Percentiles rank a stretch among this genome's conserved stretches.
phyloP scores from a whole-genome alignment of 306 rosid species.

The Quercus parvula region DNA sequence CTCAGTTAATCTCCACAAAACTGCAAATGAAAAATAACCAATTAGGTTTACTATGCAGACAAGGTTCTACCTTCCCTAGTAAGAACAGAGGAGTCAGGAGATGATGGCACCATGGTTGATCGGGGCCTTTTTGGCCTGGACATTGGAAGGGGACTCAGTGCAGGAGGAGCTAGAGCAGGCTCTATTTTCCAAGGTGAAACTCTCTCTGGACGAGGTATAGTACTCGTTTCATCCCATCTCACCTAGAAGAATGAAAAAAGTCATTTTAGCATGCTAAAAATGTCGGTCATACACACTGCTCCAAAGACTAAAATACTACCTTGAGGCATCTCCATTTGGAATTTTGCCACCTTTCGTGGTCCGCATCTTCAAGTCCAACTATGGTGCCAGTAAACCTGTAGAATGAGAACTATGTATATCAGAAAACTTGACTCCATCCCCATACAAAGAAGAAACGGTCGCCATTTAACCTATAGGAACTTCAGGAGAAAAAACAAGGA shows the following conservation, averaged over 20 bases:
- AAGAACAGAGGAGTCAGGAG: constrained; percentile 82
- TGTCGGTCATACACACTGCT: background rate
- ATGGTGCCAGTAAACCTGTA: constrained; percentile 88
- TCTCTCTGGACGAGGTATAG: constrained; percentile 88
- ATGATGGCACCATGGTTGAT: constrained; percentile 58
- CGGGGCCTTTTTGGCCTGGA: constrained; percentile 86
- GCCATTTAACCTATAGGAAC: background rate
- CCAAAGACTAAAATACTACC: constrained; percentile 42
- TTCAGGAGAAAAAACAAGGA: background rate
- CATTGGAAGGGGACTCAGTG: constrained; percentile 70
- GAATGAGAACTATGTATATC: background rate
- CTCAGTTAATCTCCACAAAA: constrained; percentile 11
- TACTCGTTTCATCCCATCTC: constrained; percentile 96
- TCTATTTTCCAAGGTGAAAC: constrained; percentile 97
- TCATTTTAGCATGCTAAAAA: constrained; percentile 11
- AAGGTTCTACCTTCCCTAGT: constrained; percentile 65
- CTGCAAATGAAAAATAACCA: background rate
- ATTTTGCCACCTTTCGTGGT: constrained; percentile 64
- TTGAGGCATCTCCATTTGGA: constrained; percentile 96
- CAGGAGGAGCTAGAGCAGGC: constrained; percentile 89
- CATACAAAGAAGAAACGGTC: background rate
- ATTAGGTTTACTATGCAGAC: background rate
- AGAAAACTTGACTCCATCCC: background rate
- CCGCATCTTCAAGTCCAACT: constrained; percentile 82
- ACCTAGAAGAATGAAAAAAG: constrained; percentile 50